phyloP scores from a whole-genome alignment of 2,329 filamentous ascomycete genomes.

The Diaporthe australafricana region DNA sequence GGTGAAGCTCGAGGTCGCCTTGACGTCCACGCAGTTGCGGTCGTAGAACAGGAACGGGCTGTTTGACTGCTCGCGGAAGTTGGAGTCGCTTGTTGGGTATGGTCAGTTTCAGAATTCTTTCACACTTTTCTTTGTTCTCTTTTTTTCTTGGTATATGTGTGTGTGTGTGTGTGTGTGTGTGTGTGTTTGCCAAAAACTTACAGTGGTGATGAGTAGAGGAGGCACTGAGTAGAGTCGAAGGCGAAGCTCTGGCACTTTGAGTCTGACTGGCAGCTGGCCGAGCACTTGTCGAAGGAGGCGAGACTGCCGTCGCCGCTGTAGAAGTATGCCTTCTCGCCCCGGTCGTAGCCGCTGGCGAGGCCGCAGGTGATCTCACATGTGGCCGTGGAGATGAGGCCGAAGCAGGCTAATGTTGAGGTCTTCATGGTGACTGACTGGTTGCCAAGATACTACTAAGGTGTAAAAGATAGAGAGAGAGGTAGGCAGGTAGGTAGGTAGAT shows the following conservation, averaged over 20 bases:
- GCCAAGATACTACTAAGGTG: too few species aligned
- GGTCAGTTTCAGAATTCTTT: background rate
- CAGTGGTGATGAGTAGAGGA: slow-evolving; percentile 33
- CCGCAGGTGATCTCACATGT: slow-evolving; percentile 30
- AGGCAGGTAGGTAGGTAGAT: too few species aligned
- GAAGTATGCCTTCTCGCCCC: slow-evolving; percentile 33
- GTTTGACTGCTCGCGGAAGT: slow-evolving; percentile 34
- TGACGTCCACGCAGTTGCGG: slow-evolving; percentile 32
- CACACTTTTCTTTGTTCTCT: too few species aligned
- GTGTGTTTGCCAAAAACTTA: too few species aligned
- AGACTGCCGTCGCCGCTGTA: slow-evolving; percentile 36
- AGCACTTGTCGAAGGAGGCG: slow-evolving; percentile 29
- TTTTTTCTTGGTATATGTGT: too few species aligned
- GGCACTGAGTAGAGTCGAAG: slow-evolving; percentile 23
- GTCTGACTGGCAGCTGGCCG: slow-evolving; percentile 26
- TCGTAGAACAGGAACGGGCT: slow-evolving; percentile 37
- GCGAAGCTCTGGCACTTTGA: slow-evolving; percentile 34
- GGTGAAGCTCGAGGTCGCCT: slow-evolving; percentile 33
- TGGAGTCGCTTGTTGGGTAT: slow-evolving; percentile 11
- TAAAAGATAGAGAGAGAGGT: background rate
- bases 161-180: too few species aligned
- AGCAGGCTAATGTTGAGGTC: background rate
- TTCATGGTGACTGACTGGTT: slow-evolving; percentile 16
- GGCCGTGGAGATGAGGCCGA: background rate
- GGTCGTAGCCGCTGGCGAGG: slow-evolving; percentile 33